A percentile compares a stretch with the other conserved stretches of the same genome.
Conservation (phyloP, 1,284 basidiomycete genomes). For the Tylopilus sp. region DNA sequence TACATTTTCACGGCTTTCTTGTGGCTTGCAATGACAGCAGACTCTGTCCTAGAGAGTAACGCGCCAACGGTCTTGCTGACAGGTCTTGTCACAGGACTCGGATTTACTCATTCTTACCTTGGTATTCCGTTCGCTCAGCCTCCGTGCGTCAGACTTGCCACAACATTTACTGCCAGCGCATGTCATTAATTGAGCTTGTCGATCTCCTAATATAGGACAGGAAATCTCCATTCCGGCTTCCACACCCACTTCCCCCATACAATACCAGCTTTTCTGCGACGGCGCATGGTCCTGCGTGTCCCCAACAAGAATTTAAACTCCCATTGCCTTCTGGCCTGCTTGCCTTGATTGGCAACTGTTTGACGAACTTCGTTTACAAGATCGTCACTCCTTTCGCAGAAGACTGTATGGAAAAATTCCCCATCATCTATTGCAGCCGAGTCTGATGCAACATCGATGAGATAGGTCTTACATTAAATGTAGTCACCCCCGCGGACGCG, state of each 20-base stretch:
- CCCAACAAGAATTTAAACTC: slow-evolving; percentile 43
- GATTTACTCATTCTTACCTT: slow-evolving; percentile 38
- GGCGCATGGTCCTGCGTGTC: slow-evolving; percentile 47
- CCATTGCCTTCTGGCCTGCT: slow-evolving; percentile 6
- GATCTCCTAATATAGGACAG: slow-evolving; percentile 20
- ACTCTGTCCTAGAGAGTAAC: neutral
- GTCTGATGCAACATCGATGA: neutral
- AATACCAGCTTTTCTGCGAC: slow-evolving; percentile 38
- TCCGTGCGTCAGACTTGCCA: slow-evolving; percentile 39
- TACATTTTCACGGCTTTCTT: slow-evolving; percentile 1
- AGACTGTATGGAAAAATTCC: slow-evolving; percentile 17
- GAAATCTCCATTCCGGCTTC: slow-evolving; percentile 34
- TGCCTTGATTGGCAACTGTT: slow-evolving; percentile 12
- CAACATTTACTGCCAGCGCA: slow-evolving; percentile 36
- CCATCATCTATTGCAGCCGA: neutral
- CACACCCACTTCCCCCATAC: too few species aligned
- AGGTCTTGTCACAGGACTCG: slow-evolving; percentile 24
- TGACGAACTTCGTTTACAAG: slow-evolving; percentile 6
- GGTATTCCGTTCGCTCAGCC: slow-evolving; percentile 53
- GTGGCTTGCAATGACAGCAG: neutral
- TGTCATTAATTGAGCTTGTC: slow-evolving; percentile 51
- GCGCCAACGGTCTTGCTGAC: slow-evolving; percentile 36
- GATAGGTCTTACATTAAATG: slow-evolving; percentile 49
- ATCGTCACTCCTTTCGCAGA: slow-evolving; percentile 18
- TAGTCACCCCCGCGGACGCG: slow-evolving; percentile 25